Percentiles rank a stretch among this genome's conserved stretches.
Evolutionary conservation across 306 rosid species (phyloP).

Genomic region (Sphenostylis stenocarpa): DNA sequence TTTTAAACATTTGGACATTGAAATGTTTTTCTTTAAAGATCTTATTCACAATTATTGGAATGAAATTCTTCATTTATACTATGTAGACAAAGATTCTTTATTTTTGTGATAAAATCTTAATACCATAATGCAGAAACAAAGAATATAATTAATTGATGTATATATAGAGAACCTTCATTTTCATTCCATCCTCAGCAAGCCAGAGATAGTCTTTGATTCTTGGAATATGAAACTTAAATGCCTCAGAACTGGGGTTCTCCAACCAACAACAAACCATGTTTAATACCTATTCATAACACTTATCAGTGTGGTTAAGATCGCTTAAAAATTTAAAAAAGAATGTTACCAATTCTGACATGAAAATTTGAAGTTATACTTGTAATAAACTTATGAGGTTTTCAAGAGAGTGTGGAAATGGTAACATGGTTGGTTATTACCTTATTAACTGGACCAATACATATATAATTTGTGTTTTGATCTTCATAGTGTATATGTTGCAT

Average conservation of each 20-base stretch:
- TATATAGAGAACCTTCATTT: conserved; percentile 72
- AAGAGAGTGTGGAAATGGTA: too few relatives aligned
- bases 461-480: conserved; percentile 58
- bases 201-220: conserved; percentile 80
- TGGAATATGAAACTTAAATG: conserved; percentile 60
- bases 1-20: too few relatives aligned
- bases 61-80: too few relatives aligned
- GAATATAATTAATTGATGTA: background rate
- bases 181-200: conserved; percentile 91
- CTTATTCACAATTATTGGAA: too few relatives aligned
- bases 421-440: too few relatives aligned
- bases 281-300: conserved; percentile 42
- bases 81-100: background rate
- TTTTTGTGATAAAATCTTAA: background rate
- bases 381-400: too few relatives aligned
- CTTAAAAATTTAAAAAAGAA: too few relatives aligned
- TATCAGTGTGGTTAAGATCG: too few relatives aligned
- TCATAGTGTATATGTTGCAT: conserved; percentile 71
- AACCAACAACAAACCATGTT: conserved; percentile 87
- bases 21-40: too few relatives aligned
- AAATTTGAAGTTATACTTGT: too few relatives aligned
- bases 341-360: too few relatives aligned
- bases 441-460: conserved; percentile 64
- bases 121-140: background rate
- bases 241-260: conserved; percentile 65